Conservation (phyloP, 2,329 filamentous ascomycete species). For the Aspergillus oerlinghausenensis region DNA sequence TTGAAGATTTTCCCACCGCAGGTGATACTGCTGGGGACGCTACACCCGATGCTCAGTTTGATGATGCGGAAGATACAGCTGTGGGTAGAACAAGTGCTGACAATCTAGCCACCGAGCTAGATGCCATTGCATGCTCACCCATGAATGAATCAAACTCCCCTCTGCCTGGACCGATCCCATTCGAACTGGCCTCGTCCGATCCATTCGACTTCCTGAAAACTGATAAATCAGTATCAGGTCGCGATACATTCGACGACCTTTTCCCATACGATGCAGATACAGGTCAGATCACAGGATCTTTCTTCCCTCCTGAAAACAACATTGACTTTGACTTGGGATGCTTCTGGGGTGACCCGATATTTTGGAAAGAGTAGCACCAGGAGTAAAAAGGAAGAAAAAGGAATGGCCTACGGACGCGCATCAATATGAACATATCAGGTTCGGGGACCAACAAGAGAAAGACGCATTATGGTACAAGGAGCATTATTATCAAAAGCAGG, state of each 20-base stretch:
- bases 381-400: not conserved
- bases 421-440: not conserved
- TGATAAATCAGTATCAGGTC: conserved; percentile 21
- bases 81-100: not conserved
- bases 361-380: conserved; percentile 8
- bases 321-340: conserved; percentile 30
- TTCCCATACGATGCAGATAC: conserved; percentile 33
- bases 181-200: conserved; percentile 21
- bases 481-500: not conserved
- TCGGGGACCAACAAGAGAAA: not conserved
- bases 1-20: conserved; percentile 27
- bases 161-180: conserved; percentile 12
- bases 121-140: conserved; percentile 21
- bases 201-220: conserved; percentile 24
- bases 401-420: not conserved
- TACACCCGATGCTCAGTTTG: conserved; percentile 14
- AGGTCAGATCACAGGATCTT: conserved; percentile 35
- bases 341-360: conserved; percentile 29
- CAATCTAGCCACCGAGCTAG: conserved; percentile 17
- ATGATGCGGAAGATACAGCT: conserved; percentile 14
- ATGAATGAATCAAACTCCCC: conserved; percentile 21
- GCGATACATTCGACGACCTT: conserved; percentile 26
- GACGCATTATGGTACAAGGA: not conserved
- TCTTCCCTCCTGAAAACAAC: conserved; percentile 28
- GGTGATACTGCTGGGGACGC: conserved; percentile 21